Conservation (phyloP, 805 yeast species). For the Teunomyces atbi region DNA sequence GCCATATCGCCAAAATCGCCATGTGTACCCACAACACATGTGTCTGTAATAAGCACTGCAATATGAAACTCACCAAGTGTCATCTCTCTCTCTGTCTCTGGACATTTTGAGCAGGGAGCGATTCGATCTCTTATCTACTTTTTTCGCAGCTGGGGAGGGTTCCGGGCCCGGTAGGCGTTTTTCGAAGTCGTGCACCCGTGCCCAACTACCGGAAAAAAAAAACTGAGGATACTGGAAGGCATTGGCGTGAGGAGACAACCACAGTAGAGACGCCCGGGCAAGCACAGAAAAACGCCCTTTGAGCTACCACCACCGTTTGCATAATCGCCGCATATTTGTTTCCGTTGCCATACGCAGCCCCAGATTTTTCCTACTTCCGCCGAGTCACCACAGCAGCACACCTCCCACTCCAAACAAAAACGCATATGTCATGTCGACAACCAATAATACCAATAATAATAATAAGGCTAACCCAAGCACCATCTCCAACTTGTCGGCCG, state of each 20-base stretch:
- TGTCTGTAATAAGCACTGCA: slow-evolving; percentile 42
- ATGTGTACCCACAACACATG: slow-evolving; percentile 30
- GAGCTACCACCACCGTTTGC: background rate
- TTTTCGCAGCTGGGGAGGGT: background rate
- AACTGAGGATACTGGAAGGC: slow-evolving; percentile 1
- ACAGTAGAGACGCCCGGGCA: background rate
- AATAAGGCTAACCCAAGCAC: slow-evolving; percentile 15
- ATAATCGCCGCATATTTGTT: background rate
- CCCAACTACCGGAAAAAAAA: slow-evolving; percentile 2
- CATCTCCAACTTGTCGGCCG: slow-evolving; percentile 46
- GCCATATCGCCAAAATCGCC: slow-evolving; percentile 56
- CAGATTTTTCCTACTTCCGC: too few relatives aligned
- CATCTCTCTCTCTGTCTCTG: too few relatives aligned
- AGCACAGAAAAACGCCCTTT: slow-evolving; percentile 1
- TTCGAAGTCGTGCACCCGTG: background rate
- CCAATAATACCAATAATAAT: background rate
- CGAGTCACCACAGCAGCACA: background rate
- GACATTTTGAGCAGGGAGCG: too few relatives aligned
- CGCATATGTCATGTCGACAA: background rate
- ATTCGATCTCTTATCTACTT: background rate
- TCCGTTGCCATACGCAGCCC: background rate
- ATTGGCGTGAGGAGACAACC: slow-evolving; percentile 4
- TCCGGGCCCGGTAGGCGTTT: slow-evolving; percentile 4
- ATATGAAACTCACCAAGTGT: slow-evolving; percentile 22
- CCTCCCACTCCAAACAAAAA: background rate